phyloP scores from a whole-genome alignment of 208 protist genomes.

The Leishmania tropica region DNA sequence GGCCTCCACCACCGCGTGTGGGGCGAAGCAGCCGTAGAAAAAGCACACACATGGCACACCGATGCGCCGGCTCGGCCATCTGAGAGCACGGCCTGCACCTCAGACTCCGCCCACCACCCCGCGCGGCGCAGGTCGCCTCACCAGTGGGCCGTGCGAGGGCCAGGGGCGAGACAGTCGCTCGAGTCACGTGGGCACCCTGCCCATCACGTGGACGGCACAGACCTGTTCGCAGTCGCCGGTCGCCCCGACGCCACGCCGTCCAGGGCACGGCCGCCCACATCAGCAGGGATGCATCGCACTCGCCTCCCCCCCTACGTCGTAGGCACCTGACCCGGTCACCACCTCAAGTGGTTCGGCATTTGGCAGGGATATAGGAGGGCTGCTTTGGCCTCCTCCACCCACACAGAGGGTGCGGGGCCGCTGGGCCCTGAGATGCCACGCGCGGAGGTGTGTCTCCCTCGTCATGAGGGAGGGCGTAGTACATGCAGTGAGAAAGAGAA shows the following conservation, averaged over 20 bases:
- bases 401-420: background rate
- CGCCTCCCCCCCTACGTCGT: background rate
- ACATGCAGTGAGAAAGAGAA: background rate
- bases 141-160: background rate
- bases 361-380: background rate
- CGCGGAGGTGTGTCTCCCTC: background rate
- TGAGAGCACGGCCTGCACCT: background rate
- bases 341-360: background rate
- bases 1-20: background rate
- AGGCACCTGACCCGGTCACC: background rate
- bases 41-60: too few species aligned
- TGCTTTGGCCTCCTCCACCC: background rate
- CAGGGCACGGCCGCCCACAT: background rate
- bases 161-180: background rate
- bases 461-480: background rate
- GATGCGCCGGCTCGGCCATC: too few species aligned
- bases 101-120: background rate
- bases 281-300: background rate
- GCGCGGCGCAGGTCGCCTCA: background rate
- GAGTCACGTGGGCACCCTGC: background rate
- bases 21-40: background rate
- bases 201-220: background rate
- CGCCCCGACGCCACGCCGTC: background rate
- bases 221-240: background rate
- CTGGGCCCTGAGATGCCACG: background rate